Percentiles rank a stretch among this genome's conserved stretches.
phyloP scores from a whole-genome alignment of 2,329 filamentous ascomycete species.

The Penicillium sp. region DNA sequence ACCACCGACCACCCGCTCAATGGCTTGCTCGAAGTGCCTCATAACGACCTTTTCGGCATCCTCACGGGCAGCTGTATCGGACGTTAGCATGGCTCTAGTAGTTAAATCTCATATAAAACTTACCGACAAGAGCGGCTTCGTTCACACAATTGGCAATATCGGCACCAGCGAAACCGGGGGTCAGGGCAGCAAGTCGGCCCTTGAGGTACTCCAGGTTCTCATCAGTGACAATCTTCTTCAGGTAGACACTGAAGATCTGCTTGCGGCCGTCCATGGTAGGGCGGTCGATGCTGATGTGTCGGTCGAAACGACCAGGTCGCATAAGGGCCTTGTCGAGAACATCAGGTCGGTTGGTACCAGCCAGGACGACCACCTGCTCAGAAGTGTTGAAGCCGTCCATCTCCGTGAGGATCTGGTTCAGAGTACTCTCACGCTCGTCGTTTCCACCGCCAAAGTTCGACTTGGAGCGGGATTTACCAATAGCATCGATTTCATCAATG shows the following conservation, averaged over 20 bases:
- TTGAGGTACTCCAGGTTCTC: constrained; percentile 85
- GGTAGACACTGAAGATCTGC: constrained; percentile 92
- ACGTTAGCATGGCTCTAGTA: constrained; percentile 38
- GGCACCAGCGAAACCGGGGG: constrained; percentile 92
- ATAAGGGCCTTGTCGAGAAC: constrained; percentile 92
- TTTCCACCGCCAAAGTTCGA: constrained; percentile 83
- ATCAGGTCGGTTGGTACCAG: constrained; percentile 93
- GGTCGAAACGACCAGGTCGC: constrained; percentile 93
- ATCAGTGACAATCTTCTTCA: constrained; percentile 88
- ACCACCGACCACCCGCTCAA: constrained; percentile 93
- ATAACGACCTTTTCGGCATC: constrained; percentile 78
- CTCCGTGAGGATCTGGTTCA: constrained; percentile 97
- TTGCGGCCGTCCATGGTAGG: constrained; percentile 95
- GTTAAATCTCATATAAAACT: constrained; percentile 30
- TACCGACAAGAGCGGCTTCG: constrained; percentile 93
- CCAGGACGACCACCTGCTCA: constrained; percentile 93
- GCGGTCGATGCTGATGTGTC: constrained; percentile 90
- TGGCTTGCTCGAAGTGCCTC: constrained; percentile 92
- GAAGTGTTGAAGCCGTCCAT: constrained; percentile 99
- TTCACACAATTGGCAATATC: constrained; percentile 99
- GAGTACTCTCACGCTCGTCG: constrained; percentile 91
- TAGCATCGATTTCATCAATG: constrained; percentile 98
- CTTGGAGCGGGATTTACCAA: constrained; percentile 84
- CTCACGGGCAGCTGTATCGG: constrained; percentile 66
- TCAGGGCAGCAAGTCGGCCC: constrained; percentile 84